Percentiles rank a stretch among this genome's conserved stretches.
Conservation (phyloP, 2,329 filamentous ascomycete genomes). For the Pezicula rhizophila region DNA sequence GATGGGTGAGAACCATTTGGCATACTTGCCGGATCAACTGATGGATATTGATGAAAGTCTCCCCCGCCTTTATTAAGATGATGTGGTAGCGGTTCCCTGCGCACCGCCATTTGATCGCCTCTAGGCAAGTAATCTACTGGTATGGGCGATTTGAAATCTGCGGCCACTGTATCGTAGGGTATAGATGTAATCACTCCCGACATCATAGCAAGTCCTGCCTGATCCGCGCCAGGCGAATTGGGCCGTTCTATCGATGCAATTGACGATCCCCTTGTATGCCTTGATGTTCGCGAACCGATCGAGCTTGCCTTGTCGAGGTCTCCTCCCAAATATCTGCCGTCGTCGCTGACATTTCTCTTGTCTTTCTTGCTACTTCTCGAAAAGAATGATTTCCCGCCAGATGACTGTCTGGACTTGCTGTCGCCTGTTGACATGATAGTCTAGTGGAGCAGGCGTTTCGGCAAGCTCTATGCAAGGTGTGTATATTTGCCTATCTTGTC, state of each 20-base stretch:
- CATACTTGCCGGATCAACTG: constrained; percentile 51
- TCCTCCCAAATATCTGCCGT: constrained; percentile 47
- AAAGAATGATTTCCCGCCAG: constrained; percentile 77
- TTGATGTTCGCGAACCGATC: constrained; percentile 62
- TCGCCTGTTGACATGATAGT: constrained; percentile 57
- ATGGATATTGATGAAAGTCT: constrained; percentile 88
- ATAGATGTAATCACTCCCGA: constrained; percentile 83
- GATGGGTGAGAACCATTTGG: constrained; percentile 50
- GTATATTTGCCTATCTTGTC: constrained; percentile 10
- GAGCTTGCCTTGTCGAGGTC: constrained; percentile 55
- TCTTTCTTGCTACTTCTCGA: constrained; percentile 81
- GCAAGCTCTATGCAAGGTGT: constrained; percentile 9
- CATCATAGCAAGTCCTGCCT: constrained; percentile 61
- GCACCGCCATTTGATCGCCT: constrained; percentile 54
- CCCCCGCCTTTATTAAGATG: constrained; percentile 71
- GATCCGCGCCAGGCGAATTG: constrained; percentile 53
- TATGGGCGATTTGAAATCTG: constrained; percentile 64
- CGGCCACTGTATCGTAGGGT: constrained; percentile 68
- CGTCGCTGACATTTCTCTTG: constrained; percentile 55
- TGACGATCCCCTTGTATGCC: constrained; percentile 70
- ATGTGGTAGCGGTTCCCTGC: constrained; percentile 72
- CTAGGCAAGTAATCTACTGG: constrained; percentile 68
- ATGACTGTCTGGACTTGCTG: constrained; percentile 69
- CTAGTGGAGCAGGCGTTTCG: constrained; percentile 12
- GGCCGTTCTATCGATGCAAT: constrained; percentile 65